phyloP scores from a whole-genome alignment of 106 monocot species.

The Apostasia ramifera region DNA sequence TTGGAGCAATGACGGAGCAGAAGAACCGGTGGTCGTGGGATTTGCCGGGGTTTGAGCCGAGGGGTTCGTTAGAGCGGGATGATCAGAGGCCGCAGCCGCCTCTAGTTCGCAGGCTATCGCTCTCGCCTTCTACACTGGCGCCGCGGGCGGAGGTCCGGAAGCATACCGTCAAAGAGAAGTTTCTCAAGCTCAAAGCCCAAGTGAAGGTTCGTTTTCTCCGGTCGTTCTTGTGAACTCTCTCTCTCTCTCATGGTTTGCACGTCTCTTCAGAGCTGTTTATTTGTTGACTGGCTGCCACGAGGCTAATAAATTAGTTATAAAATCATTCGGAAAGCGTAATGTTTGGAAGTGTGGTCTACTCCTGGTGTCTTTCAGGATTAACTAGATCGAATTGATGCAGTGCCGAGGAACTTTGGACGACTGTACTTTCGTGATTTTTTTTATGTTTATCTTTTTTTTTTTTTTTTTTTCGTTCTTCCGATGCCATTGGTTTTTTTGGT shows the following conservation, averaged over 20 bases:
- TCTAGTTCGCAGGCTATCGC: conserved; percentile 33
- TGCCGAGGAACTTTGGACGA: neutral
- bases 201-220: conserved; percentile 48
- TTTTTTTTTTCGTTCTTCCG: no score
- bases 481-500: no score
- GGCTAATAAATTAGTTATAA: neutral
- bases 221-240: neutral
- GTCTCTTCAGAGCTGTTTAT: neutral
- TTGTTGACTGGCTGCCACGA: no score
- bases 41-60: conserved; percentile 72
- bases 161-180: conserved; percentile 29
- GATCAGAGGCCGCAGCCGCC: conserved; percentile 9
- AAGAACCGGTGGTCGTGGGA: conserved; percentile 94
- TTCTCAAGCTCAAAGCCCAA: conserved; percentile 55
- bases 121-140: conserved; percentile 27
- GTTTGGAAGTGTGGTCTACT: neutral
- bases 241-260: neutral
- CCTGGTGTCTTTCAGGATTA: neutral
- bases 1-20: conserved; percentile 41
- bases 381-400: neutral
- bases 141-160: conserved; percentile 17
- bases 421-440: no score
- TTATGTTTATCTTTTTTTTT: no score
- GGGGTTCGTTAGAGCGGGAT: conserved; percentile 31
- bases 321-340: neutral